Evolutionary conservation across 2,329 filamentous ascomycete species (phyloP).

Genomic region (Dryadomyces quercus-mongolicae): DNA sequence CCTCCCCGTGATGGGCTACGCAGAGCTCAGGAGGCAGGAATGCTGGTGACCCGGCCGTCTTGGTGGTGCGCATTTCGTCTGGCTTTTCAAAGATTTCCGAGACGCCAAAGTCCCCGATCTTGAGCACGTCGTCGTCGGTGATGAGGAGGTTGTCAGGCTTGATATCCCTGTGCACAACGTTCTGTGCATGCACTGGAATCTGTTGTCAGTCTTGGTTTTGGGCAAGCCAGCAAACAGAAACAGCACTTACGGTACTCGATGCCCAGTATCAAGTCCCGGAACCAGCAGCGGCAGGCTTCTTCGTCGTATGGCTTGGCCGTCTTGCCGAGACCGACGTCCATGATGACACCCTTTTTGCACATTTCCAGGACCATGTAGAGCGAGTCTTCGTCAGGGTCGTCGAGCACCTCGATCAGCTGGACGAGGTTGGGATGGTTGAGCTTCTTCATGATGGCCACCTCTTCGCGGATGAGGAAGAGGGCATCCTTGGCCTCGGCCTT

Average conservation of each 20-base stretch:
- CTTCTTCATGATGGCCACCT: slow-evolving; percentile 99
- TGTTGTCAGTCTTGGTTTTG: background rate
- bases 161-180: slow-evolving; percentile 91
- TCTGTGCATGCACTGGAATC: slow-evolving; percentile 69
- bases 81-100: slow-evolving; percentile 94
- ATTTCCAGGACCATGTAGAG: slow-evolving; percentile 98
- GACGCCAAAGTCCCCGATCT: slow-evolving; percentile 97
- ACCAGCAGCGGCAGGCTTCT: slow-evolving; percentile 80
- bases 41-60: slow-evolving; percentile 87
- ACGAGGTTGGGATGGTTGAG: slow-evolving; percentile 92
- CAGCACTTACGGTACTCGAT: slow-evolving; percentile 71
- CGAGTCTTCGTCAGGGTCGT: slow-evolving; percentile 90
- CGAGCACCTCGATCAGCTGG: slow-evolving; percentile 81
- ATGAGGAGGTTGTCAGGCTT: slow-evolving; percentile 94
- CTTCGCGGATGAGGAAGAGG: slow-evolving; percentile 80
- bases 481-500: slow-evolving; percentile 55
- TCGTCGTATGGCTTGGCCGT: slow-evolving; percentile 69
- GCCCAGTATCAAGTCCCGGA: slow-evolving; percentile 84
- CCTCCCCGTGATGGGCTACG: slow-evolving; percentile 70
- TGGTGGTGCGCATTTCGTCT: slow-evolving; percentile 77
- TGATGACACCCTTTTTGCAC: slow-evolving; percentile 95
- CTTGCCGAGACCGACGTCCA: slow-evolving; percentile 87
- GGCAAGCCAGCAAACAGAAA: background rate
- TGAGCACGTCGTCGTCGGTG: slow-evolving; percentile 84
- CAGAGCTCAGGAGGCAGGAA: slow-evolving; percentile 93